Base-by-base conservation (phyloP, 2,329 filamentous ascomycete genomes). In the Pseudocercospora fijiensis region DNA sequence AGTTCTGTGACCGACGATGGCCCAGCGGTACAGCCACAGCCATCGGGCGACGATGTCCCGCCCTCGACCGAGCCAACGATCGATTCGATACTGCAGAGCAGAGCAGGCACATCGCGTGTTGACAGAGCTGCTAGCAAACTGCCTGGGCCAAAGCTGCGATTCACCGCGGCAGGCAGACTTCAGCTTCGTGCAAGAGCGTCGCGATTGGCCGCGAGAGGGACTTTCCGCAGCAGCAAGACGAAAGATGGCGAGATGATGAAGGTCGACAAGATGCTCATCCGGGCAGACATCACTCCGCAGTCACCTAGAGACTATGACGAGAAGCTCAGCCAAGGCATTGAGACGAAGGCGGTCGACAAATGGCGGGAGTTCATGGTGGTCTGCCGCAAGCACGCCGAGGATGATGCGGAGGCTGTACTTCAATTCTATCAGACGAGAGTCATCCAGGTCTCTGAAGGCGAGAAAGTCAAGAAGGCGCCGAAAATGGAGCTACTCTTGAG, bases 241-340 rank as follows among this genome's bases (percentile, higher is more conserved):
- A 78, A 78, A 57, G 82, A 86, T 68, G 87, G 87, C 4, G 83
- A 88, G 65, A 85, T 89, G 58, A 78, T 89, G 62, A 88, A 88
- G 74, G 86, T 87, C 75, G 86, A 89, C 71, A 85, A 84, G 64
- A 90, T 90, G 87, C 81, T 90, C 22, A 83, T 89, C 20, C 81
- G 85, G 22, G 81, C 88, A 24, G 87, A 88, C 69, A 71, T 76
- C 61, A 79, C 80, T 45, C 70, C 79, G 45, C 80, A 82, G 66
- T 78, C 77, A n/a, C 63, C 82, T 3, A 83, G 85, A 0, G 85
- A 88, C 62, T 89, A 85, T 67, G 84, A 86, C 60, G 87, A 90
- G 72, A 88, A 88, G 67, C 82, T 83, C 52, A 87, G 84, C 65
- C 78, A 85, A 64, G 82, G 83, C 65, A 82, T 86, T 53, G 84